Percentiles rank a stretch among this genome's conserved stretches.
These are phyloP conservation scores for Diaporthe humulicola DNA, from an alignment of 2,329 filamentous ascomycete genomes.

Conservation along the genomic window DNA sequence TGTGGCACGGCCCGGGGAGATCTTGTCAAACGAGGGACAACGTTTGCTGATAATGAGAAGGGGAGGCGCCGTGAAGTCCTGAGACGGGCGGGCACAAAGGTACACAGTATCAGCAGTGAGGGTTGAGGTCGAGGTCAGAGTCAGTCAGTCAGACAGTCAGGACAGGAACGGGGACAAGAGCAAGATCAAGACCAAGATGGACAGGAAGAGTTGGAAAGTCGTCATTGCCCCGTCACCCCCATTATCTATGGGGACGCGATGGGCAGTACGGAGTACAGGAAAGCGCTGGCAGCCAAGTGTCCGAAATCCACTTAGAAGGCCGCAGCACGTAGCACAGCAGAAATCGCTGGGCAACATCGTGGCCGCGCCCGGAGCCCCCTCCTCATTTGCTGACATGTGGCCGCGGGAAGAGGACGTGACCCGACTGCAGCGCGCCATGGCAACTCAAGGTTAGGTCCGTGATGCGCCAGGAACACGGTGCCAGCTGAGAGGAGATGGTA, in stretches of 20 bases:
- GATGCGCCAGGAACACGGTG: slow-evolving; percentile 1
- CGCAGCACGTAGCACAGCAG: slow-evolving; percentile 9
- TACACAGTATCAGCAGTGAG: background rate
- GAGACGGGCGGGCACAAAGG: slow-evolving; percentile 3
- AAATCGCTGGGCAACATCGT: slow-evolving; percentile 20
- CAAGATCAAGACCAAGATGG: background rate
- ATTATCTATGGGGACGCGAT: slow-evolving; percentile 15
- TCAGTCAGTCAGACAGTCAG: too few relatives aligned
- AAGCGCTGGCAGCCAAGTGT: slow-evolving; percentile 25
- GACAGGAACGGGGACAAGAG: background rate
- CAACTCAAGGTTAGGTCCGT: background rate
- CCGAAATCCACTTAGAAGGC: background rate
- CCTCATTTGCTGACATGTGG: slow-evolving; percentile 30
- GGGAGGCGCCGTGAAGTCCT: background rate
- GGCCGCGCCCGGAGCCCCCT: slow-evolving; percentile 5
- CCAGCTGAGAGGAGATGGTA: slow-evolving; percentile 12
- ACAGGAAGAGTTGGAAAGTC: background rate
- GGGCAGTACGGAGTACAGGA: background rate
- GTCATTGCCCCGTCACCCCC: slow-evolving; percentile 10
- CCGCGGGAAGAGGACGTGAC: slow-evolving; percentile 1
- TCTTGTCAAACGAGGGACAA: slow-evolving; percentile 17
- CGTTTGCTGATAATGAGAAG: slow-evolving; percentile 7
- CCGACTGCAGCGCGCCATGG: background rate
- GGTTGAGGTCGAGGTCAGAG: background rate
- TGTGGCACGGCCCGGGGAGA: slow-evolving; percentile 10